Percentiles rank a stretch among this genome's conserved stretches.
Conservation (phyloP, 2,329 filamentous ascomycete species). For the Aspergillus versicolor region DNA sequence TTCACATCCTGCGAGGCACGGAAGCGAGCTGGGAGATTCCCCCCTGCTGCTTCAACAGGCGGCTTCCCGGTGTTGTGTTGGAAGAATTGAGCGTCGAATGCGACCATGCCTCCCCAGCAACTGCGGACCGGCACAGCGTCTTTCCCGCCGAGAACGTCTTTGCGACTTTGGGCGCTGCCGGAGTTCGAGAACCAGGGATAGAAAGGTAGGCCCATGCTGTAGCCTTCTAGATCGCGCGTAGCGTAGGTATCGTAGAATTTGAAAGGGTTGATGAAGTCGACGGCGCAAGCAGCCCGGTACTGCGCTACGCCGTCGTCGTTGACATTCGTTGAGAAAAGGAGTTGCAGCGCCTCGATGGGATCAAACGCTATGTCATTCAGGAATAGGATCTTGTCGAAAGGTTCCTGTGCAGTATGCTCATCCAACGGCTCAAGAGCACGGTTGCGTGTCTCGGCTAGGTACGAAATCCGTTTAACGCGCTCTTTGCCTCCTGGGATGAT, state of each 20-base stretch:
- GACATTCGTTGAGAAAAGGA: conserved; percentile 61
- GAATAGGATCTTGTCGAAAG: conserved; percentile 58
- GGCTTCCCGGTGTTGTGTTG: conserved; percentile 22
- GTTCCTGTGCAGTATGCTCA: conserved; percentile 30
- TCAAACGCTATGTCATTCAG: conserved; percentile 68
- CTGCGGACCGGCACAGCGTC: conserved; percentile 66
- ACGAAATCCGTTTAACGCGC: conserved; percentile 70
- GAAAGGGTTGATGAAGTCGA: conserved; percentile 73
- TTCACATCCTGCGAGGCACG: conserved; percentile 55
- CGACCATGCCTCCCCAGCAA: conserved; percentile 76
- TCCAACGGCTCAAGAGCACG: conserved; percentile 65
- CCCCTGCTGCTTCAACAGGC: background rate
- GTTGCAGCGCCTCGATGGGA: conserved; percentile 57
- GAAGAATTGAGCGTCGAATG: conserved; percentile 49
- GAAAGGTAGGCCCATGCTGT: conserved; percentile 66
- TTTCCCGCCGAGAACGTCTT: conserved; percentile 60
- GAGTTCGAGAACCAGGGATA: conserved; percentile 67
- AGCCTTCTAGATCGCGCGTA: conserved; percentile 68
- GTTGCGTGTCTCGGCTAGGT: conserved; percentile 71
- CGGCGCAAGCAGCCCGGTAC: conserved; percentile 70
- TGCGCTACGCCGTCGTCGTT: conserved; percentile 52
- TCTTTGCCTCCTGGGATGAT: conserved; percentile 61
- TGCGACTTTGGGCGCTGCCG: conserved; percentile 54
- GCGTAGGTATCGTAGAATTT: conserved; percentile 79
- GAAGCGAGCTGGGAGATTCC: conserved; percentile 50